Evolutionary conservation across 805 yeast genomes (phyloP), one percentile per base, ranked within the genome.

Genomic region (Metahyphopichia silvanorum): DNA sequence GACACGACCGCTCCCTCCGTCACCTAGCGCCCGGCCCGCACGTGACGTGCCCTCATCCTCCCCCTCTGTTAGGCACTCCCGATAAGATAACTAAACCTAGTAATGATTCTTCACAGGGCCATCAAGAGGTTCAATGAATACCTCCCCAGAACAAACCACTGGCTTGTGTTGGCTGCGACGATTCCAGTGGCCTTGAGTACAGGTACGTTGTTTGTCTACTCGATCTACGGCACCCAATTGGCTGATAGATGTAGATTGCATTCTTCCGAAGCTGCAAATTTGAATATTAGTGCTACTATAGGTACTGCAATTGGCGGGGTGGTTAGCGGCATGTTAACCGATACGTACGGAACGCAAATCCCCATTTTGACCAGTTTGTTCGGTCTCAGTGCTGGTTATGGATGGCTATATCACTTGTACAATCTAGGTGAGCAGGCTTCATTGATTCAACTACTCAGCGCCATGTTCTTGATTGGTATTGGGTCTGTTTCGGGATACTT

Each of bases 401-500:
- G 39, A 21, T 54, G 55, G 57, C 42, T 60, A 15, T 49, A 54
- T 29, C 24, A 25, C 21, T 46, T 51, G 25, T 60, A 44, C 38
- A 24, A 27, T 10, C 32, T 22, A 4, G 61, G 63, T 2, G 30
- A 34, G 6, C 38, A 38, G 6, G 45, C 50, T 21, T 37, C 40
- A 11, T 7, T 42, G 11, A 5, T 25, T 4, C 25, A 25, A 16
- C 43, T 60, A 22, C 37, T 55, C 9, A 6, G 34, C 17, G 47
- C 65, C 1, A 57, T 60, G 64, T 48, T 57, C 27, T 37, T 53
- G 10, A 39, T 57, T 10, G 66, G 66, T 4, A 37, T 57, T 13
- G 65, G 66, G 2, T 53, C 65, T 2, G 53, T 56, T 0, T 40
- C 60, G 4, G 61, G 63, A 4, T 60, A 60, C 33, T 60, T 60